Evolutionary conservation across 148 eudicot genomes (phyloP), one percentile per base, ranked within the genome.

Genomic region (Pouteria glomerata): DNA sequence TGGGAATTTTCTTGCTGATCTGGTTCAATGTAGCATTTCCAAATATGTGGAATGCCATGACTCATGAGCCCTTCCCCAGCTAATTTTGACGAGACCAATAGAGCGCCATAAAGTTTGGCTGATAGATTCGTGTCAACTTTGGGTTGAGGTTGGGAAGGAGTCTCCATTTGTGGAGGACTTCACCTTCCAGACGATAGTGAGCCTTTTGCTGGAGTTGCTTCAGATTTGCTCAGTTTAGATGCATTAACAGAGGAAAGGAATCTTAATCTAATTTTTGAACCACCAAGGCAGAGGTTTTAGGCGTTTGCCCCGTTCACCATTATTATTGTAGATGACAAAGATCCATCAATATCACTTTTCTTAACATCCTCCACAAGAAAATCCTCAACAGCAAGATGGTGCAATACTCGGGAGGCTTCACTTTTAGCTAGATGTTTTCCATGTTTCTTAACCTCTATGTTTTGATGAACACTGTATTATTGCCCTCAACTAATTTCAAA

Each of bases 391-490:
- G 91, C 97, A 65, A 94, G 87, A 85, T 91, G 89, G 63, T 96
- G 98, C 67, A 94, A 75, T 59, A 94, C 84, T 63, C 96, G 88
- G 58, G 91, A 91, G 26, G 98, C 97, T 85, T 94, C 98, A 66
- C 97, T 93, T 75, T 91, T 94, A 63, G 90, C 86, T 59, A 94
- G 70, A 73, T 79, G 83, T 83, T 94, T 94, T 67, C 98, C 81
- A 71, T 91, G 87, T 68, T 86, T 94, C 84, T 91, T 94, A 64
- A 91, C 91, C 98, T 94, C n/a, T n/a, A n/a, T n/a, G n/a, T n/a
- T n/a, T n/a, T n/a, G n/a, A n/a, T n/a, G n/a, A n/a, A n/a, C n/a
- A n/a, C n/a, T n/a, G n/a, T n/a, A n/a, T n/a, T n/a, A n/a, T n/a
- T n/a, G n/a, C n/a, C n/a, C n/a, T n/a, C n/a, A n/a, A n/a, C n/a